phyloP scores from a whole-genome alignment of 78 protist genomes.

The Guillardia theta region DNA sequence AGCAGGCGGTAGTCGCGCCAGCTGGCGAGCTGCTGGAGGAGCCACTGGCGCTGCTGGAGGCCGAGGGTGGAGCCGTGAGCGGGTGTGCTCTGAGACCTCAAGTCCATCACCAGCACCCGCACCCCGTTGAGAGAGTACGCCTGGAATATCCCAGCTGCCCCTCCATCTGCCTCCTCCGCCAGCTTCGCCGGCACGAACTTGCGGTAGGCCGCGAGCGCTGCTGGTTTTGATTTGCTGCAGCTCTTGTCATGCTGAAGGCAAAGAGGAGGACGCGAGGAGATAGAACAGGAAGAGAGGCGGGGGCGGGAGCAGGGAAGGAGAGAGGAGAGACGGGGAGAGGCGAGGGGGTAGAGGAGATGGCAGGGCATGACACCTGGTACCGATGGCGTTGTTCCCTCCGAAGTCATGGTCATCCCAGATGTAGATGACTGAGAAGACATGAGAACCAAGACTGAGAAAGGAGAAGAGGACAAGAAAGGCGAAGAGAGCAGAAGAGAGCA shows the following conservation, averaged over 20 bases:
- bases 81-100: too few species aligned
- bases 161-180: too few species aligned
- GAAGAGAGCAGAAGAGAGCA: neutral
- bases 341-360: neutral
- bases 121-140: neutral
- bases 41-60: neutral
- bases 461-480: neutral
- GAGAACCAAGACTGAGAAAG: neutral
- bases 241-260: too few species aligned
- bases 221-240: too few species aligned
- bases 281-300: neutral
- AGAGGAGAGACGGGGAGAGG: neutral
- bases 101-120: neutral
- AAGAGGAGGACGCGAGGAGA: neutral
- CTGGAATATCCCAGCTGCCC: too few species aligned
- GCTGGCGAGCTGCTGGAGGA: neutral
- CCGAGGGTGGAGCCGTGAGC: too few species aligned
- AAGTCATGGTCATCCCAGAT: neutral
- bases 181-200: neutral
- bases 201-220: neutral
- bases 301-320: neutral
- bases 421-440: too few species aligned
- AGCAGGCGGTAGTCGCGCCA: neutral
- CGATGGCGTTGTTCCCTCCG: neutral
- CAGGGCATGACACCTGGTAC: neutral